Evolutionary conservation across 352 stramenopile species (phyloP), one percentile per base, ranked within the genome.

Genomic region (Pythium apleroticum): DNA sequence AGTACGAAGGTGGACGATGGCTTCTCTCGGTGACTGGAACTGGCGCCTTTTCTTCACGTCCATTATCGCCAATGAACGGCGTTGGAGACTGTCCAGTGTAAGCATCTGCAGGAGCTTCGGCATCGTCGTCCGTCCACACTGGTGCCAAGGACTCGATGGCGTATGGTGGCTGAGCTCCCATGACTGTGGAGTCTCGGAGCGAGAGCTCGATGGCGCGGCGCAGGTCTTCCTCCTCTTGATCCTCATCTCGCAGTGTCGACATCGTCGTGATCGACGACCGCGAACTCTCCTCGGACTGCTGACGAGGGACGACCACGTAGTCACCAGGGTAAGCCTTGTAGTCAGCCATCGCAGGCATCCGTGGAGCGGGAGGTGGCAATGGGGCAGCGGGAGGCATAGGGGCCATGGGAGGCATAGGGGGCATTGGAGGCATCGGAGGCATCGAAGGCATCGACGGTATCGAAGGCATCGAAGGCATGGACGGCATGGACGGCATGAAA

Each of bases 161-260:
- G 30, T 80, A 25, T 17, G 68, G 49, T 3, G 25, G 57, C 57
- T 30, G 46, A 39, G 11, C 39, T 19, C 58, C 59, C 25, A 57
- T 60, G 31, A 55, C 25, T 20, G 25, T 37, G 10, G 25, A 20
- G 5, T 50, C 43, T 50, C 43, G 33, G 11, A 90, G 63, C 33
- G 84, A 91, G 39, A 91, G 63, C 54, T 81, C 58, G 50, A 91
- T 82, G 31, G 77, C 81, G 46, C 64, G 76, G 1, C 73, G 74
- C 48, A 92, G 68, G 24, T 87, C 75, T 58, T 82, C 71, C 7
- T 90, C 76, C 49, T 88, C 77, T 33, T 86, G 60, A 27, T 68
- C 60, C 45, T 68, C 60, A 22, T 73, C 60, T 9, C 52, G 60
- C 6, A 68, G 41, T 17, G 60, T 57, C 4, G 66, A 67, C 60